A percentile compares a stretch with the other conserved stretches of the same genome.
These are phyloP conservation scores for Aphanomyces invadans DNA, from an alignment of 352 stramenopile species.

Conservation along the genomic window DNA sequence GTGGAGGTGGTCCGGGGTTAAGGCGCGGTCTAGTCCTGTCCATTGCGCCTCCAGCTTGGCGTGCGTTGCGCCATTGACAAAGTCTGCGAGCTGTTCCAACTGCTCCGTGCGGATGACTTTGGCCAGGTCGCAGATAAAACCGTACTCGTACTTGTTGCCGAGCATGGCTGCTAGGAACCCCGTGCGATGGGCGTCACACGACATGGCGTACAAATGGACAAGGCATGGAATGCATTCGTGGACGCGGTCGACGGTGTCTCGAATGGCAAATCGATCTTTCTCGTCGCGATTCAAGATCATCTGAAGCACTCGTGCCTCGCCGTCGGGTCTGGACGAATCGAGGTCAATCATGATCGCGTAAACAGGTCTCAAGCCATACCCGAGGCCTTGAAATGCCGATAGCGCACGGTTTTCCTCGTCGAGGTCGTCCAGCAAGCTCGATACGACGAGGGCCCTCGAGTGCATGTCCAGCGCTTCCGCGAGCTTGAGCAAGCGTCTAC, in stretches of 20 bases:
- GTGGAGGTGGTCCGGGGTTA: constrained; percentile 4
- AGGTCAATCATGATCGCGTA: no score
- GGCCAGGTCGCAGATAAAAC: constrained; percentile 10
- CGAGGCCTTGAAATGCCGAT: not conserved
- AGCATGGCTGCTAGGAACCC: not conserved
- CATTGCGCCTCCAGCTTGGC: not conserved
- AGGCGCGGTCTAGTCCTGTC: not conserved
- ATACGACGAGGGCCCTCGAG: constrained; percentile 5
- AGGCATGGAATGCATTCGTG: not conserved
- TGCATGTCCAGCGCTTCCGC: constrained; percentile 9
- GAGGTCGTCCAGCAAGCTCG: constrained; percentile 11
- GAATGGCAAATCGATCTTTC: not conserved
- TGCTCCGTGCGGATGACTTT: constrained; percentile 4
- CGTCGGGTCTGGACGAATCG: not conserved
- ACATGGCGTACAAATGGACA: constrained; percentile 5
- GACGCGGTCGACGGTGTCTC: not conserved
- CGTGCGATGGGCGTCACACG: not conserved
- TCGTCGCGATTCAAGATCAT: constrained; percentile 11
- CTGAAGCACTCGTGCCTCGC: constrained; percentile 7
- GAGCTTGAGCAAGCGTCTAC: constrained; percentile 6
- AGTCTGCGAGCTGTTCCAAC: not conserved
- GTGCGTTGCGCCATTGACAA: not conserved
- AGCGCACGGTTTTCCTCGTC: not conserved
- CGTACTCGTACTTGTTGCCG: constrained; percentile 2
- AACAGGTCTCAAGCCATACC: no score